Evolutionary conservation across 176 grass and related monocot species (phyloP).

Genomic region (Oryza australiensis): DNA sequence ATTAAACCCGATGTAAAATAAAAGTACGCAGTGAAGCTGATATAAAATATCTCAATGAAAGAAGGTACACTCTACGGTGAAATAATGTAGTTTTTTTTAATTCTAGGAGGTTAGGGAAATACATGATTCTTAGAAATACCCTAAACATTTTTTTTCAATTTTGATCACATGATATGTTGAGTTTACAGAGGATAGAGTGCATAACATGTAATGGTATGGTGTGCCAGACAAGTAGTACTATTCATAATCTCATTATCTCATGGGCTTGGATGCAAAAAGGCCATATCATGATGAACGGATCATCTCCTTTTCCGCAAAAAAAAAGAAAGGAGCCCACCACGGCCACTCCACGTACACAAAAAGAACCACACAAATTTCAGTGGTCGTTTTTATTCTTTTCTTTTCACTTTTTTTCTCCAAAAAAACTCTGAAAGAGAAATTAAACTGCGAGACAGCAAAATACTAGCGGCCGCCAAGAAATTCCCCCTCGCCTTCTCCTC

Average conservation of each 20-base stretch:
- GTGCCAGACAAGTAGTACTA: not conserved
- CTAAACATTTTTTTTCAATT: no score
- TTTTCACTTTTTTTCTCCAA: not conserved
- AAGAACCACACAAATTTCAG: not conserved
- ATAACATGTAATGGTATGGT: no score
- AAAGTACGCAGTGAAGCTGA: no score
- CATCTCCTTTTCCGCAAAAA: not conserved
- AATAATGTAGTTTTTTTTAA: no score
- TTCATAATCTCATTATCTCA: not conserved
- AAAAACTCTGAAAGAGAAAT: not conserved
- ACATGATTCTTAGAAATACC: no score
- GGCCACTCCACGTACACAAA: conserved; percentile 6
- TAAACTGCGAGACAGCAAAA: not conserved
- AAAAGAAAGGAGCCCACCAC: not conserved
- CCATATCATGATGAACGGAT: not conserved
- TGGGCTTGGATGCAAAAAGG: not conserved
- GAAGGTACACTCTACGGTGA: no score
- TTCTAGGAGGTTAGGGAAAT: no score
- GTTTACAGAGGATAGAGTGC: no score
- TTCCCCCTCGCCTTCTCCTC: conserved; percentile 31
- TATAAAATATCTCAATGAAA: no score
- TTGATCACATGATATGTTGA: no score
- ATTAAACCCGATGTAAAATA: no score
- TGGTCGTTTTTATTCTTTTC: not conserved
- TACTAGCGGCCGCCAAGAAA: conserved; percentile 25